These are phyloP conservation scores for Trichoderma hamatum DNA, from an alignment of 2,329 filamentous ascomycete species.

Conservation along the genomic window DNA sequence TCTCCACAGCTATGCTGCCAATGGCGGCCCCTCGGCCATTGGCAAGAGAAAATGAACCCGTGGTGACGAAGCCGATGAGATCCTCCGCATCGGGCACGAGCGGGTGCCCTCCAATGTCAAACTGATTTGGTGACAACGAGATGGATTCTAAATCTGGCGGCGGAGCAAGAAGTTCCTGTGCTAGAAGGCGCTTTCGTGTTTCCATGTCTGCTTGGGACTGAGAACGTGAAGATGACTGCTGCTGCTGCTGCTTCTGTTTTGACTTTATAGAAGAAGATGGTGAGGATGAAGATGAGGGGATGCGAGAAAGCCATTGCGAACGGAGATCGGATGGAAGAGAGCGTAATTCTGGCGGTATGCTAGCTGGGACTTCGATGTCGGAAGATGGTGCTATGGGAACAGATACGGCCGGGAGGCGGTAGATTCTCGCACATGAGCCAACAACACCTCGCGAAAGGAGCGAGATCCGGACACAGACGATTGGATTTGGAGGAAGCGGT, in stretches of 20 bases:
- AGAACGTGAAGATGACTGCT: not conserved
- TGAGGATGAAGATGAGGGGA: constrained; percentile 36
- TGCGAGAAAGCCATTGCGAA: constrained; percentile 70
- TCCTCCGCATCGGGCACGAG: constrained; percentile 73
- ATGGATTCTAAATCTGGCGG: constrained; percentile 34
- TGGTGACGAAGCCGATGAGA: constrained; percentile 87
- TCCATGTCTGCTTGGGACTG: constrained; percentile 36
- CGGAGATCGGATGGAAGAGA: constrained; percentile 57
- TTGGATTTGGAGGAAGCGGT: constrained; percentile 41
- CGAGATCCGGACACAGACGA: constrained; percentile 67
- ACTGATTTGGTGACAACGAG: constrained; percentile 40
- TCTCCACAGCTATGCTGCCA: constrained; percentile 67
- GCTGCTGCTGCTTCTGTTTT: not conserved
- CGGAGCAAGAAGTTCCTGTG: constrained; percentile 51
- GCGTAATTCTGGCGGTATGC: constrained; percentile 39
- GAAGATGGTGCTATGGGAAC: constrained; percentile 35
- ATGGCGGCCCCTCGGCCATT: constrained; percentile 76
- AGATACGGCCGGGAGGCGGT: constrained; percentile 65
- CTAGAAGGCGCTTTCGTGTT: constrained; percentile 49
- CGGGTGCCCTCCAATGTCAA: constrained; percentile 56
- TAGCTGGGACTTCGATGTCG: constrained; percentile 52
- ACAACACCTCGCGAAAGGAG: constrained; percentile 73
- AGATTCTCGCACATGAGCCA: constrained; percentile 75
- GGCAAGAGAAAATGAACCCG: constrained; percentile 78
- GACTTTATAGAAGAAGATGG: not conserved